Evolutionary conservation across 2,329 filamentous ascomycete genomes (phyloP).

Genomic region (Trichoderma oligosporum): DNA sequence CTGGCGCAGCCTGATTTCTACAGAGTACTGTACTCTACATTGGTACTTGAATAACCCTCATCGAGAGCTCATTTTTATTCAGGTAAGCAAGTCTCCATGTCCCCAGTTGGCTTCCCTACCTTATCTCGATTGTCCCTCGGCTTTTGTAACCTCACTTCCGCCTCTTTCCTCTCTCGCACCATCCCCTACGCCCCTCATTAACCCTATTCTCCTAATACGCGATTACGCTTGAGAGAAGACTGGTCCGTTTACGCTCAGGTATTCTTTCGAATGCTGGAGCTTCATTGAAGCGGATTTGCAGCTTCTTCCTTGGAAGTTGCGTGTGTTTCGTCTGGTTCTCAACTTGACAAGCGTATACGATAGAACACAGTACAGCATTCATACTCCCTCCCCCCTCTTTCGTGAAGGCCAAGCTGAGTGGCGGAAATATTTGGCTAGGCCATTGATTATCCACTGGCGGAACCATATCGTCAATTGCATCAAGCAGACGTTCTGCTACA

Average conservation of each 20-base stretch:
- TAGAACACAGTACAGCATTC: background rate
- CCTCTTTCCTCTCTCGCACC: background rate
- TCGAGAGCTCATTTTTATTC: slow-evolving; percentile 9
- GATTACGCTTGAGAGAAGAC: background rate
- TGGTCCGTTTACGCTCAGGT: background rate
- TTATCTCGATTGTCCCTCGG: background rate
- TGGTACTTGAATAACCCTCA: slow-evolving; percentile 16
- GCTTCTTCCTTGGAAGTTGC: background rate
- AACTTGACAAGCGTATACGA: background rate
- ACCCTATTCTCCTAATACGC: background rate
- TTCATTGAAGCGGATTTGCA: background rate
- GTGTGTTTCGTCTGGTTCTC: background rate
- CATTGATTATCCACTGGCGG: background rate
- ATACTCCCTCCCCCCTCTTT: background rate
- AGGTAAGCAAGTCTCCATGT: slow-evolving; percentile 16
- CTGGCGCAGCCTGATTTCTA: background rate
- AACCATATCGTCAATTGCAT: background rate
- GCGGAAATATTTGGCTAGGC: background rate
- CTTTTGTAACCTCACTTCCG: background rate
- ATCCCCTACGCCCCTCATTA: background rate
- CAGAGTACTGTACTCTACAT: slow-evolving; percentile 8
- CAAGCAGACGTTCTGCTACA: background rate
- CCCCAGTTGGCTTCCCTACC: background rate
- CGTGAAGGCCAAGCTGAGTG: background rate
- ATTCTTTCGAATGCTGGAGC: background rate